Base-by-base conservation (phyloP, 2,329 filamentous ascomycete species). In the Colletotrichum sp. region DNA sequence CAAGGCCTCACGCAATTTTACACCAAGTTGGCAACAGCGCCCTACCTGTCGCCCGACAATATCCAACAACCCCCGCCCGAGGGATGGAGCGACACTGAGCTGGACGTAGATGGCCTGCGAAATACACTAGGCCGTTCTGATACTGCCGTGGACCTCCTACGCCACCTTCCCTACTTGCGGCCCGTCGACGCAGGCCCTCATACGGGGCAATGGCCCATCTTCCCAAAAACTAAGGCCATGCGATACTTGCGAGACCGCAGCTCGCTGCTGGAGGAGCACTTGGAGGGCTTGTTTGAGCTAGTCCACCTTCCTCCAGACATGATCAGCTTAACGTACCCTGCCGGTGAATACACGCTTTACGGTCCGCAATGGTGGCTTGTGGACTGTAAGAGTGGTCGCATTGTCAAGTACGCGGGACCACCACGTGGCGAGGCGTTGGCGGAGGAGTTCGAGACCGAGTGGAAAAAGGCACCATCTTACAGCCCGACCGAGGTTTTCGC, bases 221-320 rank as follows among this genome's bases (percentile, higher is more conserved):
- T 59, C n/a, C 66, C 49, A 0, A 69, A 69, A 5, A 69, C 49
- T 18, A 69, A 69, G 5, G 66, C 49, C 30, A 69, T 69, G 30
- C 66, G 66, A 13, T 69, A 69, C 49, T 59, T 69, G 66, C 66
- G 49, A 24, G 49, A 59, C 16, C 16, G 34, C n/a, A 24, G 66
- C 66, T 69, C 66, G 16, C 26, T 69, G 16, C 15, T 26, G 21
- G 26, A 57, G 12, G n/a, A 36, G 1, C 10, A 30, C 16, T 36
- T 69, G 15, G 44, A 69, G 52, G 66, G 66, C 30, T n/a, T 32
- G 16, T 69, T 57, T 30, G 66, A 76, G 34, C 71, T 80, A 13
- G 9, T 26, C 6, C 62, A 65, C 24, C 62, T 65, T 6, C 34
- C 24, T 5, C 55, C 67, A 21, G 52, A 69, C 12, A 24, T 69